Percentiles rank a stretch among this genome's conserved stretches.
Conservation (phyloP, 2,329 filamentous ascomycete species). For the Exophiala bonariae region DNA sequence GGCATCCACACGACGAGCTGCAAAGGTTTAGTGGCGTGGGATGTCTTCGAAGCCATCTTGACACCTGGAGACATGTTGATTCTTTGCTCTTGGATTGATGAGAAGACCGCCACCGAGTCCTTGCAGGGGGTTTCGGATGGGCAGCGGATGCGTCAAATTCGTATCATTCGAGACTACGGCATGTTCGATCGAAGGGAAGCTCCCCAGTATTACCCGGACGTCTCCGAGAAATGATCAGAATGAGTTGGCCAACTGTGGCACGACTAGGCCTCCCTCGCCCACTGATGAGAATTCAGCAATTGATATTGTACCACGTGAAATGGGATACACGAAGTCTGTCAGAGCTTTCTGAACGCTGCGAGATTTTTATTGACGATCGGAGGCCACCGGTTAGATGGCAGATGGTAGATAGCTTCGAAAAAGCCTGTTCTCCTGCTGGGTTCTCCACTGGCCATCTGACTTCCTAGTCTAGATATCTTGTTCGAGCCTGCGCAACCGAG, state of each 20-base stretch:
- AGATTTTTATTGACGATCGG: neutral
- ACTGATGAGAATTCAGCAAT: neutral
- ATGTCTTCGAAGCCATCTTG: slow-evolving; percentile 9
- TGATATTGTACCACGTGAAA: neutral
- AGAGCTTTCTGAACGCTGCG: neutral
- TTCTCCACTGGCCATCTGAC: too few species aligned
- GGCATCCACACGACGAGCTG: neutral
- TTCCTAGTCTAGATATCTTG: too few species aligned
- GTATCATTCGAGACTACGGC: slow-evolving; percentile 4
- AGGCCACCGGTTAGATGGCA: neutral
- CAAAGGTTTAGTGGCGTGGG: slow-evolving; percentile 5
- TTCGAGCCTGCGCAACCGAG: too few species aligned
- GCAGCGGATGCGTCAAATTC: slow-evolving; percentile 2
- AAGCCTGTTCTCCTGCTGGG: too few species aligned
- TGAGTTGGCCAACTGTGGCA: neutral
- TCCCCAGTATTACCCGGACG: slow-evolving; percentile 11
- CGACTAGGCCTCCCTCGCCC: too few species aligned
- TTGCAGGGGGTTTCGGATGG: neutral
- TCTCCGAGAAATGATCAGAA: neutral
- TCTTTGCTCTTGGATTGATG: slow-evolving; percentile 2
- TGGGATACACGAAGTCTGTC: neutral
- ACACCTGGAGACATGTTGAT: slow-evolving; percentile 6
- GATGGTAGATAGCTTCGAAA: too few species aligned
- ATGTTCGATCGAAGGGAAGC: slow-evolving; percentile 5
- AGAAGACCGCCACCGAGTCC: neutral